Conservation (phyloP, 169 alveolate genomes). For the Cyclospora cayetanensis region DNA sequence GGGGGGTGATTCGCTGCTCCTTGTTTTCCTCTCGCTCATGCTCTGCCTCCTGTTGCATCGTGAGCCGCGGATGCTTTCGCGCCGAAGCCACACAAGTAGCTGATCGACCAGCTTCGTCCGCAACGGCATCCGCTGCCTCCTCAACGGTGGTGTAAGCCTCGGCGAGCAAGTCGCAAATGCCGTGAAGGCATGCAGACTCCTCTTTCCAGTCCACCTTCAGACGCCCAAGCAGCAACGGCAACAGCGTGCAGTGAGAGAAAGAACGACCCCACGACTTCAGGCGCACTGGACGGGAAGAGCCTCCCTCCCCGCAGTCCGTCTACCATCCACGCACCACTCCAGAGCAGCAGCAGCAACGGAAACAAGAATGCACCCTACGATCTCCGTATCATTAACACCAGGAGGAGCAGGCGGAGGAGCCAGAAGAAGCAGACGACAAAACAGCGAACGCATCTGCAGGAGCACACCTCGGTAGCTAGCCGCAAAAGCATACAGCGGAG, state of each 20-base stretch:
- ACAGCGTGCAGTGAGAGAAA: too few relatives aligned
- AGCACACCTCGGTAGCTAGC: slow-evolving; percentile 51
- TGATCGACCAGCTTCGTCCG: neutral
- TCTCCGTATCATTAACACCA: slow-evolving; percentile 1
- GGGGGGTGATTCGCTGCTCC: too few relatives aligned
- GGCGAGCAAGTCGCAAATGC: neutral
- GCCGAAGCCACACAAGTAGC: neutral
- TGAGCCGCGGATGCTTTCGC: too few relatives aligned
- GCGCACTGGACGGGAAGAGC: too few relatives aligned
- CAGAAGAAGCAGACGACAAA: neutral
- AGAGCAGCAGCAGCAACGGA: neutral
- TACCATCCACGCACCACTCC: neutral
- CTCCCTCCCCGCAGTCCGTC: too few relatives aligned
- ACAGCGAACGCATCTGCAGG: neutral
- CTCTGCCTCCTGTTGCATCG: too few relatives aligned
- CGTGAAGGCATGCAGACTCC: slow-evolving; percentile 9
- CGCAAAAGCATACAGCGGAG: slow-evolving; percentile 12
- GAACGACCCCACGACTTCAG: too few relatives aligned
- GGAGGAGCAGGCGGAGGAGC: neutral
- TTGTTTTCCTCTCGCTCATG: too few relatives aligned
- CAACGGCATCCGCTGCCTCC: neutral
- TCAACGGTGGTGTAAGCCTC: slow-evolving; percentile 26
- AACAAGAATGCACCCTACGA: too few relatives aligned
- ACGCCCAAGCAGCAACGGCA: slow-evolving; percentile 22
- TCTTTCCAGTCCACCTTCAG: slow-evolving; percentile 15